Conservation (phyloP, 768 basidiomycete genomes). For the Pleurotus salmoneostramineus region DNA sequence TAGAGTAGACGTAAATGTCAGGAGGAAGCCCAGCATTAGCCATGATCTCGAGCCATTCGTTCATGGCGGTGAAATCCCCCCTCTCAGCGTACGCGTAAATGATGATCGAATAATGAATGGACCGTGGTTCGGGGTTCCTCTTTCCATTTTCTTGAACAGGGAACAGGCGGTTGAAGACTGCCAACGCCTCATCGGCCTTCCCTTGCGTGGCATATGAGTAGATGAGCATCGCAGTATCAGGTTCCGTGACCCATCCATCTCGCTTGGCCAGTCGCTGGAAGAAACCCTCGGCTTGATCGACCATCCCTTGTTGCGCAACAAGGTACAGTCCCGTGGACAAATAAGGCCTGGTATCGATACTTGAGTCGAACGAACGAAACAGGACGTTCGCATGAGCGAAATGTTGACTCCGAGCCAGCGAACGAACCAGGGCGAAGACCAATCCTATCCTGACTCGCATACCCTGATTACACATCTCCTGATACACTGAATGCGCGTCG, state of each 20-base stretch:
- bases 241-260: constrained; percentile 18
- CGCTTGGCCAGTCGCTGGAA: constrained; percentile 32
- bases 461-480: constrained; percentile 33
- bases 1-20: constrained; percentile 53
- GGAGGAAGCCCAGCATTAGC: constrained; percentile 44
- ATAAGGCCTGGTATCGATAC: constrained; percentile 16
- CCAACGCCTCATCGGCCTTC: constrained; percentile 32
- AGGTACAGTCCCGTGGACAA: constrained; percentile 48
- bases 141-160: constrained; percentile 27
- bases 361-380: constrained; percentile 26
- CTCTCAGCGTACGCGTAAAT: constrained; percentile 49
- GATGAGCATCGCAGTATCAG: constrained; percentile 44
- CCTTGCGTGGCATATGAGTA: constrained; percentile 51
- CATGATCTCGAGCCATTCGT: constrained; percentile 54
- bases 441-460: constrained; percentile 23
- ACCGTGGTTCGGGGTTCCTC: constrained; percentile 31
- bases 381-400: constrained; percentile 41
- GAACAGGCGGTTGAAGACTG: constrained; percentile 55
- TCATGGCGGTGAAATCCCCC: constrained; percentile 44
- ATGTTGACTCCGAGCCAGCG: constrained; percentile 33
- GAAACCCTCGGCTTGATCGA: constrained; percentile 35
- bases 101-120: constrained; percentile 52
- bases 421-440: constrained; percentile 33
- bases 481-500: constrained; percentile 35
- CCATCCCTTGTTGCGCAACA: constrained; percentile 49